Conservation (phyloP, 768 basidiomycete species). For the Paxillus ammoniavirescens region DNA sequence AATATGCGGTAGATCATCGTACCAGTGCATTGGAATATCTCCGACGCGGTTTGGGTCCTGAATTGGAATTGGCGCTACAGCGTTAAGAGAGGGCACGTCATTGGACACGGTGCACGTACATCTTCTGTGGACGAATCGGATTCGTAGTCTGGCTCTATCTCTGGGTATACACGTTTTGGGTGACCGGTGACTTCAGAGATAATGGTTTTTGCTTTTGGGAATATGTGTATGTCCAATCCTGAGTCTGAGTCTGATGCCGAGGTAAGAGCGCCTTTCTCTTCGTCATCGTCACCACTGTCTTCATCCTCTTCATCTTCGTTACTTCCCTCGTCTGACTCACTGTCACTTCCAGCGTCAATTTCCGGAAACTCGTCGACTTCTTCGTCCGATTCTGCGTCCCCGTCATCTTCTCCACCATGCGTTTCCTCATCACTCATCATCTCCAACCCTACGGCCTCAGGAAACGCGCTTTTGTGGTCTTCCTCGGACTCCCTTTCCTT, state of each 20-base stretch:
- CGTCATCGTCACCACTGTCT: conserved; percentile 32
- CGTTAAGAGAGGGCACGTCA: conserved; percentile 2
- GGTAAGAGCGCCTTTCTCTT: conserved; percentile 32
- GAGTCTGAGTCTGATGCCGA: conserved; percentile 36
- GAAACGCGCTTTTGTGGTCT: conserved; percentile 29
- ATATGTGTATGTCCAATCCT: conserved; percentile 44
- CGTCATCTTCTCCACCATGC: conserved; percentile 31
- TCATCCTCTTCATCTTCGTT: conserved; percentile 38
- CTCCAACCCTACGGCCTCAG: conserved; percentile 51
- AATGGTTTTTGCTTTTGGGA: conserved; percentile 64
- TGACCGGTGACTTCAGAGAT: conserved; percentile 83
- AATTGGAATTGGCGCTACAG: conserved; percentile 11
- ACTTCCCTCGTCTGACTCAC: conserved; percentile 28
- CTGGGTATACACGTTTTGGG: conserved; percentile 79
- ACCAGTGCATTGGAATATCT: conserved; percentile 96
- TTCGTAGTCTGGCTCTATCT: conserved; percentile 89
- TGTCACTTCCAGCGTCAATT: conserved; percentile 53
- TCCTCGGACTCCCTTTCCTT: conserved; percentile 50
- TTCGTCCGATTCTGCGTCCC: conserved; percentile 45
- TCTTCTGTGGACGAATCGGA: conserved; percentile 93
- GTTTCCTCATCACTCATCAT: conserved; percentile 76
- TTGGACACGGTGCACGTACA: conserved; percentile 42
- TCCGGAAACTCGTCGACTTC: conserved; percentile 75
- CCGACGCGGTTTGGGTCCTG: conserved; percentile 95
- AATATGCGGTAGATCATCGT: conserved; percentile 98